Base-by-base conservation (phyloP, 83 land plant species). In the Diphasiastrum complanatum region DNA sequence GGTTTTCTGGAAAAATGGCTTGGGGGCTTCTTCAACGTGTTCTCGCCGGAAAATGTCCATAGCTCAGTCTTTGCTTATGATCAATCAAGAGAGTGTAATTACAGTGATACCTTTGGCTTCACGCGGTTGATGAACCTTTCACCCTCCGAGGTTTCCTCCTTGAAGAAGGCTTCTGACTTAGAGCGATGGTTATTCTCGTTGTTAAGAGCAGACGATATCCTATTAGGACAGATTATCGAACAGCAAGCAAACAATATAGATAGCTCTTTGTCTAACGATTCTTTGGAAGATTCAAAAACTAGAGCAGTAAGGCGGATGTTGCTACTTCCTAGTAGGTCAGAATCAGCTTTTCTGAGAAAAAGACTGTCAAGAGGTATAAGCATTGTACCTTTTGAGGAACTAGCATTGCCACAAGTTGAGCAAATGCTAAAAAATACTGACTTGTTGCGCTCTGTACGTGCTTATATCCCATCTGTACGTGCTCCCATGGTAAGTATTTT, bases 381-480 rank as follows among this genome's bases (percentile, higher is more conserved):
- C 1, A 49, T 68, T 76, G 73, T 63, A 23, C 85, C 87, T 2
- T 86, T 66, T 64, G 92, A 85, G 75, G 78, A 82, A 33, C 68
- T 95, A 60, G 83, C 78, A 20, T 37, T 71, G 25, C 57, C 96
- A 40, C 79, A 77, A 63, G 63, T 78, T 38, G 96, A 95, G 22
- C 78, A 89, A 62, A 63, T 86, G 12, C 57, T 70, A 11, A 69
- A 68, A 8, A 80, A 74, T 63, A 61, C 51, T 26, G 72, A 75
- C 54, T 64, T 82, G 54, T 68, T 95, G 54, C 77, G 82, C 54
- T 79, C 99, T 61, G 68, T 74, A 26, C 78, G 86, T 45, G 67
- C 87, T n/a, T 89, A 77, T 61, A 95, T 95, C 47, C 99, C 99
- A 51, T 63, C 77, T 59, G 78, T 78, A 23, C 81, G 81, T 66